Evolutionary conservation across 2,329 filamentous ascomycete genomes (phyloP).

Genomic region (Diaporthe vaccinii): DNA sequence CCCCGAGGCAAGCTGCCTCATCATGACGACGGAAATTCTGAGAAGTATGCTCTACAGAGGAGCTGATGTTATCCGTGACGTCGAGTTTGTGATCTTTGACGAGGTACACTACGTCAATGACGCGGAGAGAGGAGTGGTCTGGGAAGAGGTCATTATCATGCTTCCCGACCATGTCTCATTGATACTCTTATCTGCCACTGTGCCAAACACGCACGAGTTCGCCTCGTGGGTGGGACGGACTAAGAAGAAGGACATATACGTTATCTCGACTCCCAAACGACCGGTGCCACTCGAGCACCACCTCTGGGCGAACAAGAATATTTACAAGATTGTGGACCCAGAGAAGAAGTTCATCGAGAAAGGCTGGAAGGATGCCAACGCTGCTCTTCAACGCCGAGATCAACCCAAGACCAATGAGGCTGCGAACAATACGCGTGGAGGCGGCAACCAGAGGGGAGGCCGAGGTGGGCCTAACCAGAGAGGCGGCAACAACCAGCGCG

Average conservation of each 20-base stretch:
- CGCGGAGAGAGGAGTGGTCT: slow-evolving; percentile 93
- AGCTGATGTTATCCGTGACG: slow-evolving; percentile 94
- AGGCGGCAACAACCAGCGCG: slow-evolving; percentile 62
- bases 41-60: slow-evolving; percentile 98
- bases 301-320: slow-evolving; percentile 92
- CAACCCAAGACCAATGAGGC: slow-evolving; percentile 71
- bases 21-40: slow-evolving; percentile 99
- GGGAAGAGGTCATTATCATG: slow-evolving; percentile 99
- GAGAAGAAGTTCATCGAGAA: slow-evolving; percentile 93
- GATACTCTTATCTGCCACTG: slow-evolving; percentile 94
- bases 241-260: slow-evolving; percentile 99
- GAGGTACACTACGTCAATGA: slow-evolving; percentile 99
- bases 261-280: slow-evolving; percentile 96
- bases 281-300: slow-evolving; percentile 97
- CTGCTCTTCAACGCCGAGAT: slow-evolving; percentile 84
- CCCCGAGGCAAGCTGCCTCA: slow-evolving; percentile 95
- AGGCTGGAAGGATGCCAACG: slow-evolving; percentile 95
- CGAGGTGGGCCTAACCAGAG: slow-evolving; percentile 62
- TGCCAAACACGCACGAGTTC: slow-evolving; percentile 97
- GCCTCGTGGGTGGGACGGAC: slow-evolving; percentile 98
- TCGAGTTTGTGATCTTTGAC: slow-evolving; percentile 99
- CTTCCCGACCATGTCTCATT: slow-evolving; percentile 96
- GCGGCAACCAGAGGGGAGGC: slow-evolving; percentile 65
- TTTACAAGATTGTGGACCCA: slow-evolving; percentile 93
- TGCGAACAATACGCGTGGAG: slow-evolving; percentile 58